These are phyloP conservation scores for Pseudocercospora vitis DNA, from an alignment of 2,329 filamentous ascomycete genomes.

Conservation along the genomic window DNA sequence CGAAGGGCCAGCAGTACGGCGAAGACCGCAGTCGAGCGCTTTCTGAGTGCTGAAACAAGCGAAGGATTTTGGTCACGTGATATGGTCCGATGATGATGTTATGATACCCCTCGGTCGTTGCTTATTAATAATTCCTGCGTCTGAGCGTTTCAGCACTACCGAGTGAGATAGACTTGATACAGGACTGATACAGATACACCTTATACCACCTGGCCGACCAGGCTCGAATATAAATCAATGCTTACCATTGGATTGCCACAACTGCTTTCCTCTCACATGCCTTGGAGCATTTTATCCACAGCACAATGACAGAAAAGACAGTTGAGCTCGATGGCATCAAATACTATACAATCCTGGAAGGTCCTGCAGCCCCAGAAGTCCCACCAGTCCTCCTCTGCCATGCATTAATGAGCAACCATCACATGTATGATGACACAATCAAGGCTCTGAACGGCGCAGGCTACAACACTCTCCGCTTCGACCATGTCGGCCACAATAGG, in stretches of 20 bases:
- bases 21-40: conserved; percentile 5
- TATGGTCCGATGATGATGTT: background rate
- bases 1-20: background rate
- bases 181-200: background rate
- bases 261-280: too few relatives aligned
- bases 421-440: conserved; percentile 34
- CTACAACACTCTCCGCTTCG: conserved; percentile 34
- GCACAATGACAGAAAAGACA: conserved; percentile 14
- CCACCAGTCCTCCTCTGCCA: conserved; percentile 31
- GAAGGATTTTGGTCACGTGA: conserved; percentile 8
- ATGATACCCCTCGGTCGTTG: conserved; percentile 11
- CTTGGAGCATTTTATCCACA: too few relatives aligned
- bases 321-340: conserved; percentile 29
- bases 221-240: too few relatives aligned
- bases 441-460: conserved; percentile 25
- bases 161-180: background rate
- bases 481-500: conserved; percentile 32
- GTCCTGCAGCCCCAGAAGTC: conserved; percentile 13
- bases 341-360: conserved; percentile 31
- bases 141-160: background rate
- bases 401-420: conserved; percentile 33
- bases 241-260: too few relatives aligned
- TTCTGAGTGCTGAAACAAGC: background rate
- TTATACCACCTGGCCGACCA: background rate
- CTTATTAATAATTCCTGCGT: background rate